Conservation (phyloP, 1,139 yeast species). For the Pneumocystis jirovecii region DNA sequence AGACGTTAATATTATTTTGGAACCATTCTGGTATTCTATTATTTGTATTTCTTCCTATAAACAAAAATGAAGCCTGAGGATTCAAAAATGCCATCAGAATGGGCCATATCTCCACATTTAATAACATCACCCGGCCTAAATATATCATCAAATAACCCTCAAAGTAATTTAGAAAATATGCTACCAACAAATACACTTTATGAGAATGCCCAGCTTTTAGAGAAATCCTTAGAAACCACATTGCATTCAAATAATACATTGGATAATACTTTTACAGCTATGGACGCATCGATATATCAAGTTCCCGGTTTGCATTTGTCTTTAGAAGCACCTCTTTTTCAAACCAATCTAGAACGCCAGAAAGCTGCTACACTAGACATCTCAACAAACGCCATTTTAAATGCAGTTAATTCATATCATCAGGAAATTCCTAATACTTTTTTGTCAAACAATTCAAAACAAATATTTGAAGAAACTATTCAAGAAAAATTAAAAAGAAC, state of each 20-base stretch:
- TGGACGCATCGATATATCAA: background rate
- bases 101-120: background rate
- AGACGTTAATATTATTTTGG: background rate
- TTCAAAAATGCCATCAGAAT: background rate
- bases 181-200: background rate
- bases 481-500: background rate
- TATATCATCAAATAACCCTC: background rate
- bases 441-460: background rate
- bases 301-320: background rate
- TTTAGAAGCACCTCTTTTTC: background rate
- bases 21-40: background rate
- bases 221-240: background rate
- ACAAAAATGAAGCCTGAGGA: background rate
- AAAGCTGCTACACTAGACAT: background rate
- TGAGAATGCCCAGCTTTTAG: background rate
- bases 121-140: background rate
- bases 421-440: background rate
- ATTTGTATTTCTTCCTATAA: background rate
- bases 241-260: background rate
- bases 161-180: background rate
- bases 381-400: background rate
- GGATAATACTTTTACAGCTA: background rate
- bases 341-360: background rate
- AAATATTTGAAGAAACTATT: background rate
- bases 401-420: background rate